phyloP scores from a whole-genome alignment of 352 stramenopile species.

The Globisporangium nunn region DNA sequence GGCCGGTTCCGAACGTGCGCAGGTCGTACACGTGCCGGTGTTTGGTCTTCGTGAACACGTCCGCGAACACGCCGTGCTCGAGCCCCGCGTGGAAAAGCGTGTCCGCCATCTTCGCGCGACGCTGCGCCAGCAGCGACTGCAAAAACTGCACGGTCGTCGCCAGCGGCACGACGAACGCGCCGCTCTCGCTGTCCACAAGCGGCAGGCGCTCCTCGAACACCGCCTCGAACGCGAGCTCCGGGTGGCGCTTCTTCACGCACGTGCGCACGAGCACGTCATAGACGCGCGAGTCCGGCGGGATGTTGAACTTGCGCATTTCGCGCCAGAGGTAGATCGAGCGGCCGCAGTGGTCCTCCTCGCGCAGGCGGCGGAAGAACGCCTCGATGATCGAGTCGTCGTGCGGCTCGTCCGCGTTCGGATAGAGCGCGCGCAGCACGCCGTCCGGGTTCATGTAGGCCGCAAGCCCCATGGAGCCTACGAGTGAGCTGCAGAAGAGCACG shows the following conservation, averaged over 20 bases:
- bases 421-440: conserved; percentile 69
- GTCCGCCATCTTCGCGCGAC: conserved; percentile 55
- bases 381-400: conserved; percentile 60
- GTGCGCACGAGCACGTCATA: conserved; percentile 79
- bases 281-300: conserved; percentile 59
- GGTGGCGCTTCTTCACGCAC: conserved; percentile 80
- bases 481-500: conserved; percentile 60
- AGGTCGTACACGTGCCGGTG: conserved; percentile 57
- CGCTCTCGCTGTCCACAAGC: conserved; percentile 33
- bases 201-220: conserved; percentile 60
- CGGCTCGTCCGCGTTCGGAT: conserved; percentile 72
- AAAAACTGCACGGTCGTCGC: conserved; percentile 54
- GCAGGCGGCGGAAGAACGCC: conserved; percentile 74
- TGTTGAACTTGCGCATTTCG: conserved; percentile 70
- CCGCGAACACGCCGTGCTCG: conserved; percentile 40
- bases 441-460: conserved; percentile 83
- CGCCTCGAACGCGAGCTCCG: conserved; percentile 65
- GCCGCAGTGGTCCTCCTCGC: conserved; percentile 81
- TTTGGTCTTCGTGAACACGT: conserved; percentile 41
- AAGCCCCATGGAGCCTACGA: conserved; percentile 76
- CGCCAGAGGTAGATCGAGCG: conserved; percentile 82
- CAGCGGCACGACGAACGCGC: conserved; percentile 55
- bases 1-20: conserved; percentile 41
- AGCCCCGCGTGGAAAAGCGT: conserved; percentile 50
- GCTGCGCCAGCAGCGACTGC: conserved; percentile 66